Evolutionary conservation across 768 basidiomycete genomes (phyloP).

Genomic region (Lactarius deliciosus): DNA sequence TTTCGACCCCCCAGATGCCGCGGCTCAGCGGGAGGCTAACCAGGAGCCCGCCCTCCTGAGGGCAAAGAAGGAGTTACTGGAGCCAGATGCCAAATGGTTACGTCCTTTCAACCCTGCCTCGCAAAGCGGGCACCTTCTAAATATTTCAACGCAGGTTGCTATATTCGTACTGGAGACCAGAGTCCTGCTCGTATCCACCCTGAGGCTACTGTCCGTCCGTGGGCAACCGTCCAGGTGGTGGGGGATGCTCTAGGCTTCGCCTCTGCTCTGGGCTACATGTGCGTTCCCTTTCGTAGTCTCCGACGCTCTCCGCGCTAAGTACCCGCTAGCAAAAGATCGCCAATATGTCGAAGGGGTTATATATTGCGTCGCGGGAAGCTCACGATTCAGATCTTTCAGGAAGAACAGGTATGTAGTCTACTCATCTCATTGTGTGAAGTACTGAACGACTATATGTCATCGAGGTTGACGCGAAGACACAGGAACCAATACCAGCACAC

Average conservation of each 20-base stretch:
- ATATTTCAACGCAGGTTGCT: conserved; percentile 52
- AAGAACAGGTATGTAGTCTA: conserved; percentile 61
- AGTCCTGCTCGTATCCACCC: conserved; percentile 82
- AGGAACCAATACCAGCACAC: conserved; percentile 74
- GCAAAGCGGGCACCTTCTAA: neutral
- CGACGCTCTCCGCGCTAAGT: conserved; percentile 10
- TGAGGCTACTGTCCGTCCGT: conserved; percentile 83
- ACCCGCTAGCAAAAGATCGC: conserved; percentile 55
- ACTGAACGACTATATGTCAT: conserved; percentile 3
- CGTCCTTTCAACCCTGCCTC: conserved; percentile 27
- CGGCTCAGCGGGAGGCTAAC: conserved; percentile 57
- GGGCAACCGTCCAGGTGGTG: conserved; percentile 74
- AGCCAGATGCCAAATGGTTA: conserved; percentile 64
- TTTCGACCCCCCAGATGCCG: conserved; percentile 77
- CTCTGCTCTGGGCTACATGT: conserved; percentile 76
- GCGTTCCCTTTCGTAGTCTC: conserved; percentile 33
- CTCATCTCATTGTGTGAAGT: conserved; percentile 2
- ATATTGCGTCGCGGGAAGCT: conserved; percentile 68
- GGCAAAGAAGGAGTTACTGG: conserved; percentile 72
- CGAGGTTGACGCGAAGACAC: conserved; percentile 73
- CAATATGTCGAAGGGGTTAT: conserved; percentile 82
- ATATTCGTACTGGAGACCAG: conserved; percentile 80
- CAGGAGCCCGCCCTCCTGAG: conserved; percentile 68
- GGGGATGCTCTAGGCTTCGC: conserved; percentile 83
- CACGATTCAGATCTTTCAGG: conserved; percentile 81